Base-by-base conservation (phyloP, 2,329 filamentous ascomycete genomes). In the Didymosphaeria variabile region DNA sequence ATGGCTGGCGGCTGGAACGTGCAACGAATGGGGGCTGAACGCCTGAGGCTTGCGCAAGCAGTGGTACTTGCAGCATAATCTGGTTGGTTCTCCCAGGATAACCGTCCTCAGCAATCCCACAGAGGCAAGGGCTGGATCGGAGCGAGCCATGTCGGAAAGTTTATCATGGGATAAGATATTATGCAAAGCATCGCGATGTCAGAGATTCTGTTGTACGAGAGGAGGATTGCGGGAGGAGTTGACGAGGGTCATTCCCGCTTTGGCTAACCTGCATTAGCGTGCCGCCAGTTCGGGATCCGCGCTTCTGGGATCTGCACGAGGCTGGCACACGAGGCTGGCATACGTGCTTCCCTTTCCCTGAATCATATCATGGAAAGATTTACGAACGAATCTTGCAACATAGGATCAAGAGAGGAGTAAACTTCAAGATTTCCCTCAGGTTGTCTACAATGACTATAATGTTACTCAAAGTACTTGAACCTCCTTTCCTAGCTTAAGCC, bases 201-300 rank as follows among this genome's bases (percentile, higher is more conserved):
- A 12, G 10, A 36, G 34, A 36, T 12, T 2, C 13, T 36, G 34
- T 36, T 15, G 13, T 12, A 36, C 34, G 10, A 36, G 13, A 36
- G 1, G 34, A 10, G 34, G 34, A 36, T 12, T 12, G 34, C 34
- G 5, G 34, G 44, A 46, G 19, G 19, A 26, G 44, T 46, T 7
- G 19, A 17, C 2, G 26, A 8, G 15, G 13, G 26, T 21, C 47
- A 29, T 54, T 44, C 19, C 51, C 38, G 7, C 17, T n/a, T 54
- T 44, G 23, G 38, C 36, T 54, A 54, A 38, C 19, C 38, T 54
- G 51, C 51, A 54, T 54, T 44, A 54, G 21, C 36, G 36, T 46
- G 5, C 7, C 44, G 12, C 23, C 21, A 19, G 3, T 1, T 46
- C 8, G 44, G 21, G 8, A 26, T 19, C 8, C n/a, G 38, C 17